Evolutionary conservation across 371 early-diverging fungal genomes (phyloP).

Genomic region (Globomyces sp.): DNA sequence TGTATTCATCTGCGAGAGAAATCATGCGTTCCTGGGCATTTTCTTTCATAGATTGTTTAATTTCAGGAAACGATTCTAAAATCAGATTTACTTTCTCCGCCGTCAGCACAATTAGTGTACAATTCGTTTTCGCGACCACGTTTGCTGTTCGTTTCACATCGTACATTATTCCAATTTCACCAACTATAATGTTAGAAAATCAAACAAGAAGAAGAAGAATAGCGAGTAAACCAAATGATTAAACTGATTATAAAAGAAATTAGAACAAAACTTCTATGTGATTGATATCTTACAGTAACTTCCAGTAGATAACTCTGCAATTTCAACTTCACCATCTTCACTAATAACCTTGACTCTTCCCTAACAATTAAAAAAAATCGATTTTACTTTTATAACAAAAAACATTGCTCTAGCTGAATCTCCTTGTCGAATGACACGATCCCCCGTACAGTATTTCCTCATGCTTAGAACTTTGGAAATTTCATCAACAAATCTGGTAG

Average conservation of each 20-base stretch:
- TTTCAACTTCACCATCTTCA: constrained; percentile 72
- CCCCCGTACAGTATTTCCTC: constrained; percentile 41
- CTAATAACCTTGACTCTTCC: constrained; percentile 79
- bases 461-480: background rate
- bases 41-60: constrained; percentile 51
- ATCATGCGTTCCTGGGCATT: constrained; percentile 61
- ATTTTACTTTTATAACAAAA: constrained; percentile 57
- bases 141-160: constrained; percentile 78
- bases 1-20: constrained; percentile 28
- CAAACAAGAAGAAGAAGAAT: background rate
- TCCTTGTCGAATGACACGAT: constrained; percentile 67
- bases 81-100: constrained; percentile 48
- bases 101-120: constrained; percentile 64
- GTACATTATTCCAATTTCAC: constrained; percentile 82
- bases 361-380: too few species aligned
- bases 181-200: constrained; percentile 32
- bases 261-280: background rate
- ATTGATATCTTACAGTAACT: constrained; percentile 48
- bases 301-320: constrained; percentile 67
- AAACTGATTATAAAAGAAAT: constrained; percentile 6
- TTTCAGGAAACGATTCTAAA: constrained; percentile 54
- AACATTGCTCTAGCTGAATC: constrained; percentile 82
- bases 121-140: constrained; percentile 69
- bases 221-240: constrained; percentile 6
- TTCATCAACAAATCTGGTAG: constrained; percentile 14